phyloP scores from a whole-genome alignment of 2,329 filamentous ascomycete species.

The Cyanodermella asteris region DNA sequence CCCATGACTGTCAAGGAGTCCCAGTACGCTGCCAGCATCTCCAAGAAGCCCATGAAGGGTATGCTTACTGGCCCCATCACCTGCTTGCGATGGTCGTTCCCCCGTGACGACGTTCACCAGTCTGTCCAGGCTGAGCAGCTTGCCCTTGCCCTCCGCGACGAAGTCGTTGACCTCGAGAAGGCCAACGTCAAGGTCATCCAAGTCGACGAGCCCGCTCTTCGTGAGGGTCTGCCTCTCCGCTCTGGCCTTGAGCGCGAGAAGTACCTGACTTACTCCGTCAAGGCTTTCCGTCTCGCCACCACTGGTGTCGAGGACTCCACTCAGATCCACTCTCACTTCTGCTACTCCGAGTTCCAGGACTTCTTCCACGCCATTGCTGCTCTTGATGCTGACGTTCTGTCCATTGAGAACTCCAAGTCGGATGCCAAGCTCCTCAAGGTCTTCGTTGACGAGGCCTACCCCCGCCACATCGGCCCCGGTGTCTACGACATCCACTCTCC shows the following conservation, averaged over 20 bases:
- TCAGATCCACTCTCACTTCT: slow-evolving; percentile 99
- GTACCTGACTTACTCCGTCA: slow-evolving; percentile 93
- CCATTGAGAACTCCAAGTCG: slow-evolving; percentile 99
- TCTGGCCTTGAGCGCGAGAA: slow-evolving; percentile 83
- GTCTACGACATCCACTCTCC: slow-evolving; percentile 99
- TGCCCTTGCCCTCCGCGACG: slow-evolving; percentile 90
- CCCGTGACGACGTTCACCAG: slow-evolving; percentile 98
- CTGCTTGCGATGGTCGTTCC: slow-evolving; percentile 98
- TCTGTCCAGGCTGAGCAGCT: slow-evolving; percentile 97
- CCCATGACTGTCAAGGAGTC: slow-evolving; percentile 99
- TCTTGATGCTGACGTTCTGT: slow-evolving; percentile 91
- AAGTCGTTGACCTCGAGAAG: slow-evolving; percentile 93
- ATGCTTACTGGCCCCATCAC: slow-evolving; percentile 99
- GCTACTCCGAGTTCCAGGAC: slow-evolving; percentile 99
- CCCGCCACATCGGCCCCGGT: slow-evolving; percentile 93
- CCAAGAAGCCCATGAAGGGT: slow-evolving; percentile 99
- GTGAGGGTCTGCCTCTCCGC: slow-evolving; percentile 96
- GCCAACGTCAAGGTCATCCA: slow-evolving; percentile 96
- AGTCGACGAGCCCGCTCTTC: slow-evolving; percentile 95
- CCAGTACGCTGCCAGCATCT: slow-evolving; percentile 90
- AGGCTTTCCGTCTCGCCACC: slow-evolving; percentile 92
- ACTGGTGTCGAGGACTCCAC: slow-evolving; percentile 85
- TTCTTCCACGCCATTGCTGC: slow-evolving; percentile 99
- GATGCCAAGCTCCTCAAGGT: slow-evolving; percentile 98
- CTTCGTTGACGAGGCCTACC: slow-evolving; percentile 93